phyloP scores from a whole-genome alignment of 2,329 filamentous ascomycete genomes.

The Fusarium oligoseptatum region DNA sequence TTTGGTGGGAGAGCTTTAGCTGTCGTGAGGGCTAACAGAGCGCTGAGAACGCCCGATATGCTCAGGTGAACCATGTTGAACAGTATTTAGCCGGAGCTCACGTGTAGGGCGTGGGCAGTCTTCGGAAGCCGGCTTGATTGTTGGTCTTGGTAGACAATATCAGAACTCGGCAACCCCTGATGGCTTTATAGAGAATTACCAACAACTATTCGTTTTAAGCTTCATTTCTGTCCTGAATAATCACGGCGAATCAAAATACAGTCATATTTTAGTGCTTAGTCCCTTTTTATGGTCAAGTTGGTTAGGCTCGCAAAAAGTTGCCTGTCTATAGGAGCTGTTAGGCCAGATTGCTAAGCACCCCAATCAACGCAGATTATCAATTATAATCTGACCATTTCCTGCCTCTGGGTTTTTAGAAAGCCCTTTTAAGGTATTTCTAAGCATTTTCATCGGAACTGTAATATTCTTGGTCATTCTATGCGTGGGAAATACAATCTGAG shows the following conservation, averaged over 20 bases:
- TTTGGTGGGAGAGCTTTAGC: background rate
- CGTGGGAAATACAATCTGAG: too few species aligned
- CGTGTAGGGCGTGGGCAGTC: background rate
- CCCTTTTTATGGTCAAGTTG: background rate
- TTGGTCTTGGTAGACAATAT: background rate
- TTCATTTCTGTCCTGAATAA: fast-evolving
- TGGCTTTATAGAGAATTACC: background rate
- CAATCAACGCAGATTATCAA: too few species aligned
- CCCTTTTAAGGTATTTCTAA: too few species aligned
- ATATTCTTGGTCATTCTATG: too few species aligned
- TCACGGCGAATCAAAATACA: background rate
- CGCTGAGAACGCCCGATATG: background rate
- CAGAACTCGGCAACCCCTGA: background rate
- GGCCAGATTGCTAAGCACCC: background rate
- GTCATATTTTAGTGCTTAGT: background rate
- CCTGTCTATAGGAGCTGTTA: background rate
- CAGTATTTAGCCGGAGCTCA: background rate
- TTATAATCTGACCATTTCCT: too few species aligned
- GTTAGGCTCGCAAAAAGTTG: background rate
- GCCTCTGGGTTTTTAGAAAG: too few species aligned
- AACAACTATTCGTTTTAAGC: background rate
- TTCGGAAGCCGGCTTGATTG: background rate
- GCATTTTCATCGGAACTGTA: too few species aligned
- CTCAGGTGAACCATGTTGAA: background rate
- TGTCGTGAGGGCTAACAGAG: background rate